Evolutionary conservation across 306 rosid species (phyloP).

Genomic region (Rosa persica): DNA sequence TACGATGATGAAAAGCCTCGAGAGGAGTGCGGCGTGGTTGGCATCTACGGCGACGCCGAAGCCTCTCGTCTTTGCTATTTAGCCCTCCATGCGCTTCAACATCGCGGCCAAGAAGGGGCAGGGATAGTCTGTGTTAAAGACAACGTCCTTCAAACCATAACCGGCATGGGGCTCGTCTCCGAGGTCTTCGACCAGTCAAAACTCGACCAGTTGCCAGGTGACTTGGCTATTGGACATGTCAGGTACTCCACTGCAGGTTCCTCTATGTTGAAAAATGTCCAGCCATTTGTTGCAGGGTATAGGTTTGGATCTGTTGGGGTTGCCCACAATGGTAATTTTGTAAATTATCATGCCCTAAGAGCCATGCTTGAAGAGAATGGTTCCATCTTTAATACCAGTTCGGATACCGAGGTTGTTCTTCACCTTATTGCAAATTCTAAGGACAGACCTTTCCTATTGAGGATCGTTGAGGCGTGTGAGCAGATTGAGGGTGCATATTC

Average conservation of each 20-base stretch:
- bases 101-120: conserved; percentile 94
- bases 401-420: conserved; percentile 85
- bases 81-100: conserved; percentile 90
- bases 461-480: conserved; percentile 82
- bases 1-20: conserved; percentile 60
- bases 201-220: conserved; percentile 58
- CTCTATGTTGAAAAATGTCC: conserved; percentile 77
- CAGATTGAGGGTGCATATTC: conserved; percentile 85
- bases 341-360: conserved; percentile 60
- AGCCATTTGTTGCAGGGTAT: conserved; percentile 82
- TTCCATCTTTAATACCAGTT: conserved; percentile 80
- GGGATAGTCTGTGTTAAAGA: conserved; percentile 69
- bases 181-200: conserved; percentile 66
- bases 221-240: conserved; percentile 72
- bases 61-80: conserved; percentile 70
- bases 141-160: conserved; percentile 50
- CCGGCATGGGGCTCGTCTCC: conserved; percentile 80
- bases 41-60: conserved; percentile 73
- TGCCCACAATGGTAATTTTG: conserved; percentile 86
- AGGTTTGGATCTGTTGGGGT: conserved; percentile 84
- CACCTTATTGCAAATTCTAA: conserved; percentile 86
- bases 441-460: conserved; percentile 59
- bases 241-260: conserved; percentile 82
- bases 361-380: conserved; percentile 69
- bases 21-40: conserved; percentile 92